phyloP scores from a whole-genome alignment of 106 monocot species.

The Chionographis japonica region DNA sequence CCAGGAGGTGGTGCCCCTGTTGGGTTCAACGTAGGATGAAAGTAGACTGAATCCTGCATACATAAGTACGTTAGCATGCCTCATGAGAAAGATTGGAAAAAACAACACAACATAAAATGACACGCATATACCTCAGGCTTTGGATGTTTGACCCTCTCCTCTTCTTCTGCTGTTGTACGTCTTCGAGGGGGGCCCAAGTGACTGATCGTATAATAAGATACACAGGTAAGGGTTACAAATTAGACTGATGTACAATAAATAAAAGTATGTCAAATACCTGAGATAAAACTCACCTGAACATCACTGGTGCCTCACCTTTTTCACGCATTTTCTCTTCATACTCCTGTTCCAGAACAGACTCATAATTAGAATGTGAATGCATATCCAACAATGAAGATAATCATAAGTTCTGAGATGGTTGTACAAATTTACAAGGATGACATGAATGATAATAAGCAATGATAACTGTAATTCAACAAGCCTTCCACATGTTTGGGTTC shows the following conservation, averaged over 20 bases:
- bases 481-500: too few relatives aligned
- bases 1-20: slow-evolving; percentile 99
- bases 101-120: neutral
- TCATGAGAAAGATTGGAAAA: neutral
- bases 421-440: too few relatives aligned
- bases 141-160: slow-evolving; percentile 65
- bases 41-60: slow-evolving; percentile 95
- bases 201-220: slow-evolving; percentile 25
- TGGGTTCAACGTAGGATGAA: slow-evolving; percentile 95
- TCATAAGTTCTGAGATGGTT: too few relatives aligned
- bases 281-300: slow-evolving; percentile 78
- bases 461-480: too few relatives aligned
- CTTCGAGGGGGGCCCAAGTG: slow-evolving; percentile 81
- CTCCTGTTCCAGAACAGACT: slow-evolving; percentile 44
- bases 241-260: neutral
- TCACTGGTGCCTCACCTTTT: slow-evolving; percentile 88
- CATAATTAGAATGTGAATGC: neutral
- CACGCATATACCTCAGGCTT: slow-evolving; percentile 70
- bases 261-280: neutral
- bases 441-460: too few relatives aligned
- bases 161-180: slow-evolving; percentile 70
- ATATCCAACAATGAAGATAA: neutral
- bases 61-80: neutral
- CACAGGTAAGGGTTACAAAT: neutral
- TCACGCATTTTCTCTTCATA: slow-evolving; percentile 96